phyloP scores from a whole-genome alignment of 495 filamentous ascomycete species.

The Emericellopsis terricola region DNA sequence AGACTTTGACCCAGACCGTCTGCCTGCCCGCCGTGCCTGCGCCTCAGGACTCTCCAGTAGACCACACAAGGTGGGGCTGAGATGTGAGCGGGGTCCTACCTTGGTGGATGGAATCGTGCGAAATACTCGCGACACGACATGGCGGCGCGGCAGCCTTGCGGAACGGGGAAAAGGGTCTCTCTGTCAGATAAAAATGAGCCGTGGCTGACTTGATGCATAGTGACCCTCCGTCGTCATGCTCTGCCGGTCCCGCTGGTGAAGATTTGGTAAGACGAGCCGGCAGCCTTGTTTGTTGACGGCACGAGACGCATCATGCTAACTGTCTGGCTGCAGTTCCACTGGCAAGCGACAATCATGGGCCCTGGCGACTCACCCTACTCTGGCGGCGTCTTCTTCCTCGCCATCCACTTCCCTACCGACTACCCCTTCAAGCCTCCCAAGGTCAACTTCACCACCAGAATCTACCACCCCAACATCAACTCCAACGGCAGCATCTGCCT shows the following conservation, averaged over 20 bases:
- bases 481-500: slow-evolving; percentile 98
- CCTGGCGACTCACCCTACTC: slow-evolving; percentile 95
- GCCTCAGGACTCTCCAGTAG: slow-evolving; percentile 5
- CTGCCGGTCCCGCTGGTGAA: slow-evolving; percentile 88
- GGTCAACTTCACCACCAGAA: slow-evolving; percentile 98
- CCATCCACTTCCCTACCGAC: slow-evolving; percentile 98
- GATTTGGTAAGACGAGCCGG: slow-evolving; percentile 62
- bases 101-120: no score
- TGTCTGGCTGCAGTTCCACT: slow-evolving; percentile 62
- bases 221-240: slow-evolving; percentile 97
- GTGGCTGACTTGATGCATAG: slow-evolving; percentile 23
- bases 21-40: slow-evolving; percentile 4
- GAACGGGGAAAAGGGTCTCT: no score
- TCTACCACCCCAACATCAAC: slow-evolving; percentile 99
- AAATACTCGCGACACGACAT: no score
- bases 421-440: slow-evolving; percentile 99
- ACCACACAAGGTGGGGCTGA: slow-evolving; percentile 16
- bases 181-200: no score
- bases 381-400: slow-evolving; percentile 93
- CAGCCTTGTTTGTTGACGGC: no score
- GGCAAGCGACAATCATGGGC: slow-evolving; percentile 99
- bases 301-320: no score
- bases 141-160: no score
- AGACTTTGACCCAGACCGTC: neutral
- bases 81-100: slow-evolving; percentile 12